Evolutionary conservation across 208 protist species (phyloP).

Genomic region (Crithidia thermophila): DNA sequence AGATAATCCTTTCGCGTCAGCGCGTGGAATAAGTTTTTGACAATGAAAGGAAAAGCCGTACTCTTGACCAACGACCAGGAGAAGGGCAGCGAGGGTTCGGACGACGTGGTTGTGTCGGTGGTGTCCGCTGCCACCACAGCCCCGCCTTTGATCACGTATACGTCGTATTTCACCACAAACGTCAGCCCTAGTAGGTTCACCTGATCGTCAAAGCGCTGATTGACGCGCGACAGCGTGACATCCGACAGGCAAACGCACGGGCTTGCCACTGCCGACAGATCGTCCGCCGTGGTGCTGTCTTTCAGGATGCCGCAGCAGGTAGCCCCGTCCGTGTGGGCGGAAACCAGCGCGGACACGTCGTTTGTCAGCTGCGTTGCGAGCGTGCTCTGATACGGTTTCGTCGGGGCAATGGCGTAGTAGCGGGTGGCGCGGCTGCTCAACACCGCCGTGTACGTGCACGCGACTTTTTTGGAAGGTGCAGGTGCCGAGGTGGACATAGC

Average conservation of each 20-base stretch:
- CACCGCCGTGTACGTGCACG: conserved; percentile 26
- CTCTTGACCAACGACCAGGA: background rate
- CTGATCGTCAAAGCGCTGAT: background rate
- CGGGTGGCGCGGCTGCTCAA: conserved; percentile 11
- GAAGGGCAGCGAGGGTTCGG: background rate
- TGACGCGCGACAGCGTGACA: background rate
- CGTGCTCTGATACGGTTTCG: background rate
- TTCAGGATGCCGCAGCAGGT: background rate
- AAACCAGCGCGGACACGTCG: conserved; percentile 18
- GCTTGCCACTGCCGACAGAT: background rate
- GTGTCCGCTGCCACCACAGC: background rate
- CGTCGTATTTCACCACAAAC: conserved; percentile 11
- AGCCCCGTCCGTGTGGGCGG: background rate
- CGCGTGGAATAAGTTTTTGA: conserved; percentile 4
- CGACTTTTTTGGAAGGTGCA: background rate
- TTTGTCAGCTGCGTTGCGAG: background rate
- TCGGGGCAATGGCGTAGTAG: conserved; percentile 31
- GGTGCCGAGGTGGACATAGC: background rate
- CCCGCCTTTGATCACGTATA: conserved; percentile 3
- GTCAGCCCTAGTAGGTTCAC: background rate
- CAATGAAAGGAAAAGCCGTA: background rate
- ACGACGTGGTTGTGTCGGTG: background rate
- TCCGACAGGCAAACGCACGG: conserved; percentile 2
- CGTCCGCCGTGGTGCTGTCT: background rate
- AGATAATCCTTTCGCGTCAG: conserved; percentile 7